Conservation (phyloP, 1,284 basidiomycete genomes). For the Moesziomyces parantarcticus region DNA sequence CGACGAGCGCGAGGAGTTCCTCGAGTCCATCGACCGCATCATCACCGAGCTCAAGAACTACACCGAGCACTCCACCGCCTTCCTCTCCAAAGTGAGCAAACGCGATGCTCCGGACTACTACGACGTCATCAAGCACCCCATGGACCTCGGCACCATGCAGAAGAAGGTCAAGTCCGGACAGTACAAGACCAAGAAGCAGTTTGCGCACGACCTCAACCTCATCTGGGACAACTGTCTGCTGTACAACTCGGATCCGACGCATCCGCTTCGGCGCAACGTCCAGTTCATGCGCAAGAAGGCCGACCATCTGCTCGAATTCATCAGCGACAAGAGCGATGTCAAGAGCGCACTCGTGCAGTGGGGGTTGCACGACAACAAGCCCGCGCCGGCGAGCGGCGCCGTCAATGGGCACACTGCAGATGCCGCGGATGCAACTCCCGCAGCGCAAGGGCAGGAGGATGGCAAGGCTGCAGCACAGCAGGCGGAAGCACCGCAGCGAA, state of each 20-base stretch:
- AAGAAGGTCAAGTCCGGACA: constrained; percentile 86
- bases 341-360: constrained; percentile 61
- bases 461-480: neutral
- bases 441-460: neutral
- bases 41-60: constrained; percentile 65
- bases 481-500: constrained; percentile 11
- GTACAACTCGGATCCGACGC: constrained; percentile 83
- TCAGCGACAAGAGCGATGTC: constrained; percentile 84
- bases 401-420: neutral
- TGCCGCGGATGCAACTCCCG: neutral
- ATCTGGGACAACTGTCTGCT: constrained; percentile 96
- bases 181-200: constrained; percentile 93
- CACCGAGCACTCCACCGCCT: constrained; percentile 65
- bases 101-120: constrained; percentile 67
- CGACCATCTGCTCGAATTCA: constrained; percentile 79
- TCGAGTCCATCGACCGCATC: constrained; percentile 65
- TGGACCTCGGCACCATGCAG: constrained; percentile 93
- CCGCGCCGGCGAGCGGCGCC: neutral
- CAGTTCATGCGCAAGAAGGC: constrained; percentile 65
- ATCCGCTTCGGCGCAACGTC: constrained; percentile 63
- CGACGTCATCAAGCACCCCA: constrained; percentile 69
- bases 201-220: constrained; percentile 90
- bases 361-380: constrained; percentile 30
- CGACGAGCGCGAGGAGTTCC: constrained; percentile 64
- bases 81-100: constrained; percentile 64